A percentile compares a stretch with the other conserved stretches of the same genome.
Evolutionary conservation across 257 asterid genomes (phyloP).

Genomic region (Thymus quinquecostatus): DNA sequence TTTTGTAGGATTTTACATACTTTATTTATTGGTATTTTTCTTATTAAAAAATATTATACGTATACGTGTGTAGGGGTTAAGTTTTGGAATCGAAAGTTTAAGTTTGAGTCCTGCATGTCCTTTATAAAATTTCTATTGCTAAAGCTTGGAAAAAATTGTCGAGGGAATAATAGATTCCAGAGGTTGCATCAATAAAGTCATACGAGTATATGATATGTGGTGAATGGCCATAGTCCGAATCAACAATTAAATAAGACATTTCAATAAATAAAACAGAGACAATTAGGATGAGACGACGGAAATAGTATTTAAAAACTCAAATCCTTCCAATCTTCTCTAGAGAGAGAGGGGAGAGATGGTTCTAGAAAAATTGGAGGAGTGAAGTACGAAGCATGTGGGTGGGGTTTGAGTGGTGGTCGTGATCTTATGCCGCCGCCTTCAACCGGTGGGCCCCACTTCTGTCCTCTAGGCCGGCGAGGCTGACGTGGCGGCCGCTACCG

Average conservation of each 20-base stretch:
- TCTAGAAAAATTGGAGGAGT: too few relatives aligned
- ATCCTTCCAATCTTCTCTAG: not conserved
- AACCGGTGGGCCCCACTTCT: not conserved
- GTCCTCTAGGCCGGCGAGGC: not conserved
- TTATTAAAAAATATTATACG: too few relatives aligned
- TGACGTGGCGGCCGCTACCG: not conserved
- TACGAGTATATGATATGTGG: not conserved
- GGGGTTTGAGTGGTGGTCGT: conserved; percentile 8
- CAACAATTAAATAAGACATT: not conserved
- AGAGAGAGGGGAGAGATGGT: not conserved
- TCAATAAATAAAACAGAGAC: too few relatives aligned
- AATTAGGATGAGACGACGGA: too few relatives aligned
- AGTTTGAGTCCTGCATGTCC: too few relatives aligned
- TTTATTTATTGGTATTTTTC: too few relatives aligned
- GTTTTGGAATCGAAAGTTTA: too few relatives aligned
- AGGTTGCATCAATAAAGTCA: not conserved
- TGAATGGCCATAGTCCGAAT: not conserved
- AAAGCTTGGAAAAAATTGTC: too few relatives aligned
- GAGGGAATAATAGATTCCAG: not conserved
- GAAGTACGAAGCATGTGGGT: not conserved
- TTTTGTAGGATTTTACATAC: too few relatives aligned
- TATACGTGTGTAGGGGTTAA: too few relatives aligned
- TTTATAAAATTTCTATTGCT: too few relatives aligned
- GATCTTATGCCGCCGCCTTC: not conserved
- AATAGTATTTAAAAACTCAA: not conserved